Evolutionary conservation across 1,284 basidiomycete species (phyloP).

Genomic region (Puccinia novopanici): DNA sequence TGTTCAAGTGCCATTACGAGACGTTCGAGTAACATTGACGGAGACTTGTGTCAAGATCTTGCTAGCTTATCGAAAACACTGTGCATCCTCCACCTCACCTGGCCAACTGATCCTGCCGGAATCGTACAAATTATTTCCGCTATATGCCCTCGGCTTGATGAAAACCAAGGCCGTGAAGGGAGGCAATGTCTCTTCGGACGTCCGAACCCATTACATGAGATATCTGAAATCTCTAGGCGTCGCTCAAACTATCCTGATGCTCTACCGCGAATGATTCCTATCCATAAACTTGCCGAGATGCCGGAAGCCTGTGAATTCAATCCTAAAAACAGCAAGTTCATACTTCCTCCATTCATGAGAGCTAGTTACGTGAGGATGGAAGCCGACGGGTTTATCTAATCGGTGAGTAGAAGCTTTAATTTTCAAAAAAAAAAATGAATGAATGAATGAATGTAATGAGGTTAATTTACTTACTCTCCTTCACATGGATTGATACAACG

Average conservation of each 20-base stretch:
- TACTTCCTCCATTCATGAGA: slow-evolving; percentile 77
- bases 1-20: slow-evolving; percentile 67
- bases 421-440: background rate
- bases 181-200: slow-evolving; percentile 87
- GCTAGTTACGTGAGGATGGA: slow-evolving; percentile 86
- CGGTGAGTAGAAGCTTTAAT: slow-evolving; percentile 63
- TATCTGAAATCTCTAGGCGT: slow-evolving; percentile 72
- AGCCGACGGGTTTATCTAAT: slow-evolving; percentile 87
- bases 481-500: no score
- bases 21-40: slow-evolving; percentile 80
- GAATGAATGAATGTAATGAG: no score
- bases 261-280: slow-evolving; percentile 84
- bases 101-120: slow-evolving; percentile 95
- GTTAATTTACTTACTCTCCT: no score
- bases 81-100: slow-evolving; percentile 76
- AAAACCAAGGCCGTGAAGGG: slow-evolving; percentile 94
- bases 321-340: slow-evolving; percentile 61
- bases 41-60: slow-evolving; percentile 82
- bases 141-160: slow-evolving; percentile 79
- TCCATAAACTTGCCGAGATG: slow-evolving; percentile 78
- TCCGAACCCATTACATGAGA: slow-evolving; percentile 82
- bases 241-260: slow-evolving; percentile 71
- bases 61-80: slow-evolving; percentile 84
- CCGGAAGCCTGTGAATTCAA: slow-evolving; percentile 68
- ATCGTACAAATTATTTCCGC: slow-evolving; percentile 82